These are phyloP conservation scores for Iberis pinnata DNA, from an alignment of 345 rosid genomes.

Conservation along the genomic window DNA sequence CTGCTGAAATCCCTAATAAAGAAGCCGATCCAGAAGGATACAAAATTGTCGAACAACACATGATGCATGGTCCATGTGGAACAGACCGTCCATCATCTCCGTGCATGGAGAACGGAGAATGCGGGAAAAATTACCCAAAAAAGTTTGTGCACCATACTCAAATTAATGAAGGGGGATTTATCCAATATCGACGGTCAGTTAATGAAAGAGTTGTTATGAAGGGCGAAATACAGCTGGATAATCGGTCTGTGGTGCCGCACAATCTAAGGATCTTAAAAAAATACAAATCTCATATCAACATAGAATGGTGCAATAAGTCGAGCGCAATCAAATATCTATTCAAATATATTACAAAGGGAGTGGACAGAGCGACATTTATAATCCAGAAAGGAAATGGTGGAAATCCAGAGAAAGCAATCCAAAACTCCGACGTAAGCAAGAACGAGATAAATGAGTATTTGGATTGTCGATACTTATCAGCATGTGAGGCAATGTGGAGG, in stretches of 20 bases:
- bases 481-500: too few relatives aligned
- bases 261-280: not conserved
- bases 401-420: too few relatives aligned
- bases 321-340: too few relatives aligned
- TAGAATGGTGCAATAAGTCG: not conserved
- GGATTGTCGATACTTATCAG: not conserved
- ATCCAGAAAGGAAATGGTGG: too few relatives aligned
- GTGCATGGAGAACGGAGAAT: not conserved
- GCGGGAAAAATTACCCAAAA: not conserved
- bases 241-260: not conserved
- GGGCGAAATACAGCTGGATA: not conserved
- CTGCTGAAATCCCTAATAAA: not conserved
- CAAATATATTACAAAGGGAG: not conserved
- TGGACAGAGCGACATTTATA: not conserved
- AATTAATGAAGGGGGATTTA: too few relatives aligned
- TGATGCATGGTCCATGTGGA: conserved; percentile 5
- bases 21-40: not conserved
- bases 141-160: too few relatives aligned
- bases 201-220: not conserved
- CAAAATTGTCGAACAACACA: not conserved
- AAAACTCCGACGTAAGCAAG: too few relatives aligned
- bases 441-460: too few relatives aligned
- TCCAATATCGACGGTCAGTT: too few relatives aligned
- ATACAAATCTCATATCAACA: not conserved
- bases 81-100: not conserved